phyloP scores from a whole-genome alignment of 306 rosid species.

The Prunus mongolica region DNA sequence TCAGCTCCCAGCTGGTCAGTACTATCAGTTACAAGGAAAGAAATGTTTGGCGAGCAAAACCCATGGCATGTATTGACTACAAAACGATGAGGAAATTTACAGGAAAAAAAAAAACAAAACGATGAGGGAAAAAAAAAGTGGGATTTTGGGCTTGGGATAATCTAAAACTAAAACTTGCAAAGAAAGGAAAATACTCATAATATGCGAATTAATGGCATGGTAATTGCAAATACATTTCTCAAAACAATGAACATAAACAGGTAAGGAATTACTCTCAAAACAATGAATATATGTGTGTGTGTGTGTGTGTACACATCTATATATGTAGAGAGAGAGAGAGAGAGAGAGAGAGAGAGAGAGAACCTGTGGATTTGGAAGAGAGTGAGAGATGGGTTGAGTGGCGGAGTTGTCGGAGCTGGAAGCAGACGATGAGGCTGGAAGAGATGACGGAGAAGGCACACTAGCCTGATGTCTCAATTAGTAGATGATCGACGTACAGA shows the following conservation, averaged over 20 bases:
- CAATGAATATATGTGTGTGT: not conserved
- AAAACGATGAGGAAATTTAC: too few species aligned
- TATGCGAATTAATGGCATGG: not conserved
- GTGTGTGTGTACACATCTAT: not conserved
- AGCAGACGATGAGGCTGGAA: constrained; percentile 30
- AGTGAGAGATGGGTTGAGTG: constrained; percentile 26
- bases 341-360: not conserved
- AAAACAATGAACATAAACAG: not conserved
- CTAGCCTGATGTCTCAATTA: constrained; percentile 12
- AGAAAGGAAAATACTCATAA: not conserved
- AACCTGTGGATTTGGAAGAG: constrained; percentile 43
- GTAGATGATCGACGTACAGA: too few species aligned
- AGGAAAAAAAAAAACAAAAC: too few species aligned
- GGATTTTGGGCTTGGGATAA: too few species aligned
- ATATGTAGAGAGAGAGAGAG: not conserved
- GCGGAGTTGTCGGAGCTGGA: constrained; percentile 41
- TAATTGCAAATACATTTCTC: not conserved
- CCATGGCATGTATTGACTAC: too few species aligned
- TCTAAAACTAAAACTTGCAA: too few species aligned
- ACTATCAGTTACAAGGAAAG: too few species aligned
- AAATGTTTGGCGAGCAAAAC: too few species aligned
- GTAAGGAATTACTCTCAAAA: not conserved
- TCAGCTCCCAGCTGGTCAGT: too few species aligned
- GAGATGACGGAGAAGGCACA: constrained; percentile 36
- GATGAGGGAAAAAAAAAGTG: too few species aligned